Evolutionary conservation across 768 basidiomycete genomes (phyloP).

Genomic region (Tylopilus subfusipes): DNA sequence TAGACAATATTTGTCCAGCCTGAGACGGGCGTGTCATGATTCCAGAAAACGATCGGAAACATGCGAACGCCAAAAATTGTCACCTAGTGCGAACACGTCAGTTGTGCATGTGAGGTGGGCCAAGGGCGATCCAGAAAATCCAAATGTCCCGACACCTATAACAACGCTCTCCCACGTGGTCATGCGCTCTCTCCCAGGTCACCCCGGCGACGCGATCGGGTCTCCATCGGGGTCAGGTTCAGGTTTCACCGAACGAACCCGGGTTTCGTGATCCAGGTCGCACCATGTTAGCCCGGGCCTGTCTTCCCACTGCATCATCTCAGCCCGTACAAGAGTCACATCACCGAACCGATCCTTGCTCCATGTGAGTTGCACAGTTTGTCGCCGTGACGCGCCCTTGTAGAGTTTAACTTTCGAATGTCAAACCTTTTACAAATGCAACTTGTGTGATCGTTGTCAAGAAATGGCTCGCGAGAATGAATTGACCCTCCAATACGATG

Average conservation of each 20-base stretch:
- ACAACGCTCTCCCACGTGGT: slow-evolving; percentile 24
- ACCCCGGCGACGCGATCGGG: slow-evolving; percentile 1
- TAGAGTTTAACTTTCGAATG: background rate
- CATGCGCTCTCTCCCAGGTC: slow-evolving; percentile 21
- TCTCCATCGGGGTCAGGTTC: slow-evolving; percentile 12
- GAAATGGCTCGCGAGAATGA: background rate
- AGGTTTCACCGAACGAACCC: slow-evolving; percentile 12
- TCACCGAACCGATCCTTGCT: background rate
- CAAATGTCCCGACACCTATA: slow-evolving; percentile 19
- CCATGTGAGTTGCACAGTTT: background rate
- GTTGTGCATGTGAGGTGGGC: slow-evolving; percentile 8
- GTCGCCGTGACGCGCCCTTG: background rate
- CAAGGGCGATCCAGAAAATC: slow-evolving; percentile 10
- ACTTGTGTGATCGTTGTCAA: slow-evolving; percentile 3
- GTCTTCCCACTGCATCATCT: background rate
- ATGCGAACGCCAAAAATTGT: slow-evolving; percentile 17
- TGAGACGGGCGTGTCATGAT: slow-evolving; percentile 6
- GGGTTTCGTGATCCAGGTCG: slow-evolving; percentile 16
- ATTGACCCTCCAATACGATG: background rate
- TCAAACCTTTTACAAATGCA: slow-evolving; percentile 3
- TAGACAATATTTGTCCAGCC: slow-evolving; percentile 13
- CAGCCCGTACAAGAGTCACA: background rate
- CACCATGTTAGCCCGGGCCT: no score
- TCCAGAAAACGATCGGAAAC: slow-evolving; percentile 17
- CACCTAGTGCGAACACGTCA: slow-evolving; percentile 9